Evolutionary conservation across 2,329 filamentous ascomycete genomes (phyloP).

Genomic region (Aspergillus persii): DNA sequence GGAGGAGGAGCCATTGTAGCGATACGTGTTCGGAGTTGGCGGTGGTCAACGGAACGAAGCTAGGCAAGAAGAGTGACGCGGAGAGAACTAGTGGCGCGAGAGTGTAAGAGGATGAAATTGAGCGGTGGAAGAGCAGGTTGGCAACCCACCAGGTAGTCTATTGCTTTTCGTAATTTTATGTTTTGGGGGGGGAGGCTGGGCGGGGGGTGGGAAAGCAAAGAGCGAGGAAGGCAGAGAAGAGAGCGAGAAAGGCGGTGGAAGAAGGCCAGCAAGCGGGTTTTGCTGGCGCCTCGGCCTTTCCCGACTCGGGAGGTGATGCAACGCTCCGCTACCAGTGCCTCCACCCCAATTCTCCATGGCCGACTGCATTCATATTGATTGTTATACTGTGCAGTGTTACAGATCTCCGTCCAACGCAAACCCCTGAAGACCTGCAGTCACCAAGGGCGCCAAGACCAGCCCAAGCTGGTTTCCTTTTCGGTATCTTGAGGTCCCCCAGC

Average conservation of each 20-base stretch:
- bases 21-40: neutral
- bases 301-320: neutral
- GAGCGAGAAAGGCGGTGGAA: conserved; percentile 11
- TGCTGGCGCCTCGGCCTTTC: neutral
- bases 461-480: neutral
- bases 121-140: conserved; percentile 9
- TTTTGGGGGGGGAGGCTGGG: conserved; percentile 16
- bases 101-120: conserved; percentile 9
- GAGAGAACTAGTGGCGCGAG: neutral
- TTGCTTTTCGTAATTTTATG: neutral
- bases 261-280: neutral
- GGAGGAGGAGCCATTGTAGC: conserved; percentile 68
- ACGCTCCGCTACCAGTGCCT: neutral
- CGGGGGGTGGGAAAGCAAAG: conserved; percentile 15
- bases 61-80: conserved; percentile 1
- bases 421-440: neutral
- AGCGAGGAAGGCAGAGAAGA: conserved; percentile 11
- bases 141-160: neutral
- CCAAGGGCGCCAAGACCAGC: neutral
- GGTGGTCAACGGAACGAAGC: neutral
- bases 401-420: no score
- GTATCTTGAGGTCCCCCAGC: neutral
- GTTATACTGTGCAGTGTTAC: no score
- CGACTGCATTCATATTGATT: no score
- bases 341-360: no score